Percentiles rank a stretch among this genome's conserved stretches.
Evolutionary conservation across 1,284 basidiomycete species (phyloP).

Genomic region (Neonothopanus nambi): DNA sequence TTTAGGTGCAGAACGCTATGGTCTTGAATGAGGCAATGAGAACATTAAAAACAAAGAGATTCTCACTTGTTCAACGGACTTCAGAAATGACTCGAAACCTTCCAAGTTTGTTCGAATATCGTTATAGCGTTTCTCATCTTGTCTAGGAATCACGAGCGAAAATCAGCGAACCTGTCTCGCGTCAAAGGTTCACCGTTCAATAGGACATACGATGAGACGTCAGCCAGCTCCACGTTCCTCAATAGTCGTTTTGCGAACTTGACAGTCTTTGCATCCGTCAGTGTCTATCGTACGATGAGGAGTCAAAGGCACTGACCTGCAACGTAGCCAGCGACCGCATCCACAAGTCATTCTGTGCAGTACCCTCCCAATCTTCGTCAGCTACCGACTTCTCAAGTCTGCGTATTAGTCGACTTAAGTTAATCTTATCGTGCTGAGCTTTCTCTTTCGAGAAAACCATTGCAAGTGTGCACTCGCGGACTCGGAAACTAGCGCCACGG

Average conservation of each 20-base stretch:
- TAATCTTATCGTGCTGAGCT: no score
- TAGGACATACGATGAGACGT: conserved; percentile 49
- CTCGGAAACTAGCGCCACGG: no score
- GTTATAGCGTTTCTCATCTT: no score
- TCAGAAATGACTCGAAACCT: conserved; percentile 50
- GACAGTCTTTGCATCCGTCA: conserved; percentile 47
- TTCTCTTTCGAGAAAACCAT: no score
- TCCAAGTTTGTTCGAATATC: no score
- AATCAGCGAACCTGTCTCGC: no score
- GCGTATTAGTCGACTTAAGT: conserved; percentile 61
- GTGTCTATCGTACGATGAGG: no score
- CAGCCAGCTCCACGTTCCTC: conserved; percentile 53
- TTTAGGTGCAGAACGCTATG: conserved; percentile 40
- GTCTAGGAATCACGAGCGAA: no score
- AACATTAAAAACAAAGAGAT: neutral
- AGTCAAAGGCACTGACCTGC: no score
- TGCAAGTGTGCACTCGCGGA: no score
- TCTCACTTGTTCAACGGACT: conserved; percentile 35
- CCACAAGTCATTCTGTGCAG: conserved; percentile 35
- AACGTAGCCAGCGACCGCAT: conserved; percentile 56
- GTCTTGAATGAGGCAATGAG: neutral
- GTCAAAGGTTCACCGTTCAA: conserved; percentile 45
- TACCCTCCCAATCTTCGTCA: conserved; percentile 48
- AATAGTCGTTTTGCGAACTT: conserved; percentile 60
- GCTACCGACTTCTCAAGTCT: conserved; percentile 58